Percentiles rank a stretch among this genome's conserved stretches.
phyloP scores from a whole-genome alignment of 768 basidiomycete species.

The Trametes punicea region DNA sequence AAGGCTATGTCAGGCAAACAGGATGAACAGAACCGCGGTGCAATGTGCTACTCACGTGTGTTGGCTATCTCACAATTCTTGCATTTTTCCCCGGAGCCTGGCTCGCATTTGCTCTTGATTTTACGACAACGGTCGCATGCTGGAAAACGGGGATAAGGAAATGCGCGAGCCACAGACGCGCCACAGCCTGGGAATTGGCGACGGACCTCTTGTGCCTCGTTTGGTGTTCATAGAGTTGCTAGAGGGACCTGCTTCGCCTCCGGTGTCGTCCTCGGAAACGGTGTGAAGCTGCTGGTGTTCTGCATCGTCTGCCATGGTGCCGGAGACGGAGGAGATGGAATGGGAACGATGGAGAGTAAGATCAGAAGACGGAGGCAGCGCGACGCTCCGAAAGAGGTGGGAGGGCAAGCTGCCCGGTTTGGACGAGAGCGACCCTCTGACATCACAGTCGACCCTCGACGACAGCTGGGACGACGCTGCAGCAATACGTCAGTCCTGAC shows the following conservation, averaged over 20 bases:
- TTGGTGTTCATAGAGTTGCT: slow-evolving; percentile 12
- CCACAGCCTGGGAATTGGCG: neutral
- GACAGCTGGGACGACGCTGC: neutral
- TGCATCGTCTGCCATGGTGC: neutral
- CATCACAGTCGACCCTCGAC: slow-evolving; percentile 1
- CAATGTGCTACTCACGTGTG: slow-evolving; percentile 20
- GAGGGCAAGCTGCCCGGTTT: neutral
- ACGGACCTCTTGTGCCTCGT: slow-evolving; percentile 27
- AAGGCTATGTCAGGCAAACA: neutral
- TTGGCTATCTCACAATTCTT: slow-evolving; percentile 51
- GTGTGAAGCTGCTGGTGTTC: neutral
- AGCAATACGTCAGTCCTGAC: neutral
- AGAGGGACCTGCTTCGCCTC: slow-evolving; percentile 20
- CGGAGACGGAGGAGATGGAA: neutral
- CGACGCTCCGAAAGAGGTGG: no score
- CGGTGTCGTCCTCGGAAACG: slow-evolving; percentile 21
- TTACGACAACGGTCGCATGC: slow-evolving; percentile 88
- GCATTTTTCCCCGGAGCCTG: slow-evolving; percentile 63
- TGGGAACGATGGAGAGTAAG: neutral
- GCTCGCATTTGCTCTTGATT: slow-evolving; percentile 85
- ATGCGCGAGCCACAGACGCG: neutral
- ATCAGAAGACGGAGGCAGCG: neutral
- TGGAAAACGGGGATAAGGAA: slow-evolving; percentile 25
- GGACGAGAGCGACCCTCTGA: neutral
- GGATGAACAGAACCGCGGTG: neutral